Evolutionary conservation across 2,329 filamentous ascomycete genomes (phyloP), one percentile per base, ranked within the genome.

Genomic region (Fusarium pseudocircinatum): DNA sequence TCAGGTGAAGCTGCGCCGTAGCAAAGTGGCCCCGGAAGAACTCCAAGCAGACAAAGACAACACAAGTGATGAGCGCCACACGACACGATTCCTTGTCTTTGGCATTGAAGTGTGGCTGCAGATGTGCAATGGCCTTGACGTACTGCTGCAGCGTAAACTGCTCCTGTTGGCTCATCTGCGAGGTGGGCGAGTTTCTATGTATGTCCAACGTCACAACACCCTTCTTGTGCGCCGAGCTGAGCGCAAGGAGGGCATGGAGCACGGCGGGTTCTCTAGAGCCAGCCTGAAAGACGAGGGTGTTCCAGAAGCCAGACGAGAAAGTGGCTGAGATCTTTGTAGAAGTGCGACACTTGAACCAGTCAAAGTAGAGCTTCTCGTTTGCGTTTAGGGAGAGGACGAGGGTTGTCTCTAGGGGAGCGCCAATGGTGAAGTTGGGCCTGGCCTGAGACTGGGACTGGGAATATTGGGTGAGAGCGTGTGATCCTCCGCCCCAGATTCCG

Each of bases 291-390:
- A 85, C 63, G 15, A 84, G 77, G 12, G 69, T 76, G 34, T 75
- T 75, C 84, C 84, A 85, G 49, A 85, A 85, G 1, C 59, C 67
- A 3, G 80, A 83, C 28, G 63, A 69, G 59, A 83, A 85, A 4
- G 78, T 76, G 2, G 82, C 83, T 0, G 79, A 80, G 1, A 85
- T 66, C 59, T 84, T 84, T 7, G 75, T 70, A 2, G 75, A 75
- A 9, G 82, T 85, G 26, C 81, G 81, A 39, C 75, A 75, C 22
- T 79, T 80, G 76, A 88, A 77, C 70, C 72, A 78, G 44, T 75
- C 72, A 64, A 77, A 68, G 56, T 73, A 74, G 12, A 57, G 49
- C 42, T 49, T 60, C 34, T 77, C 74, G 43, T 53, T 44, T 15
- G 56, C 26, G 14, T 58, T 63, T n/a, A 74, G 34, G 20, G 42